These are phyloP conservation scores for Penicillium daleae DNA, from an alignment of 495 filamentous ascomycete species.

Conservation along the genomic window DNA sequence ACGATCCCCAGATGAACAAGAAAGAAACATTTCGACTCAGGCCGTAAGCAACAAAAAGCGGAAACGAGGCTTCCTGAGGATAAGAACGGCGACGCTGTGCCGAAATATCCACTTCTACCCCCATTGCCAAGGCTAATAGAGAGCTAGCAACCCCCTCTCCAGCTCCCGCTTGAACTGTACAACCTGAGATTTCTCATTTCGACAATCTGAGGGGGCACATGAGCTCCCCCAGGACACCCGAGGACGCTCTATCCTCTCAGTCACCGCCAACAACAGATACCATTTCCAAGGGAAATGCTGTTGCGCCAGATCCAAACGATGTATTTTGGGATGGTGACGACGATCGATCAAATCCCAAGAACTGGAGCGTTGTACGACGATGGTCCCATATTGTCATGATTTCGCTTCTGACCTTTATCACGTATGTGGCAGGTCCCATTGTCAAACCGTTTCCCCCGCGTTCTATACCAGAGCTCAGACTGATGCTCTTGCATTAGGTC, in stretches of 20 bases:
- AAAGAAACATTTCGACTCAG: not conserved
- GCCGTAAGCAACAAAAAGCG: too few relatives aligned
- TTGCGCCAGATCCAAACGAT: not conserved
- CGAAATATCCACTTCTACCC: not conserved
- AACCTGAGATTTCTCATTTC: not conserved
- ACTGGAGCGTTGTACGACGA: not conserved
- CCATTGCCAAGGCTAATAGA: not conserved
- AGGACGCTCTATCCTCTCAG: not conserved
- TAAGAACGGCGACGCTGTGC: too few relatives aligned
- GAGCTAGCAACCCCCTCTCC: not conserved
- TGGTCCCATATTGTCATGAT: constrained; percentile 1
- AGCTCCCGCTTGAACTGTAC: not conserved
- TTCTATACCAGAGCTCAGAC: not conserved
- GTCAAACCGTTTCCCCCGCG: too few relatives aligned
- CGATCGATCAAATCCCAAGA: constrained; percentile 3
- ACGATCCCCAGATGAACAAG: not conserved
- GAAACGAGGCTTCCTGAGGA: not conserved
- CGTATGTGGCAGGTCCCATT: not conserved
- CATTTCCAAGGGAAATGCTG: not conserved
- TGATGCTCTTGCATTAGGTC: not conserved
- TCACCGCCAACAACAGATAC: not conserved
- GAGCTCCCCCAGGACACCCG: not conserved
- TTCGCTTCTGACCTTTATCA: not conserved
- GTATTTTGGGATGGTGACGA: constrained; percentile 1
- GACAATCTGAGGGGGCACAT: not conserved